Evolutionary conservation across 345 rosid species (phyloP).

Genomic region (Camelina sativa): DNA sequence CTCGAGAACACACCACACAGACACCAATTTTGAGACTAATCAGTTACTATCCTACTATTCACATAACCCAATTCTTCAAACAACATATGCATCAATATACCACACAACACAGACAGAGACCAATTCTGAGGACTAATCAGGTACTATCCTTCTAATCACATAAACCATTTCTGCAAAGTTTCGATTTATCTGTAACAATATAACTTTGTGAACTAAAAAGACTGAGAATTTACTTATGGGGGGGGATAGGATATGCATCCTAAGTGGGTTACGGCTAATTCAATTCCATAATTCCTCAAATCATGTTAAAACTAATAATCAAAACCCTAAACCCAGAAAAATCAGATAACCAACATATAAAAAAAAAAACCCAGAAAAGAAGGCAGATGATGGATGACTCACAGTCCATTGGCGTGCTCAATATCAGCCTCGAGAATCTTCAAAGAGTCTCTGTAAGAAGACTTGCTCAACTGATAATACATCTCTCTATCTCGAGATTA

Average conservation of each 20-base stretch:
- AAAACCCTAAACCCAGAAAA: slow-evolving; percentile 33
- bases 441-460: slow-evolving; percentile 76
- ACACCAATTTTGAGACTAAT: slow-evolving; percentile 13
- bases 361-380: slow-evolving; percentile 14
- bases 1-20: background rate
- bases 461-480: slow-evolving; percentile 61
- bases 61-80: background rate
- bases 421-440: slow-evolving; percentile 85
- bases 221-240: background rate
- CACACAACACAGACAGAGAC: background rate
- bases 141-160: slow-evolving; percentile 1
- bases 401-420: slow-evolving; percentile 88
- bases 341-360: background rate
- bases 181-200: slow-evolving; percentile 1
- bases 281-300: background rate
- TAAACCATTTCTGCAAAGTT: slow-evolving; percentile 1
- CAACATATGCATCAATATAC: background rate
- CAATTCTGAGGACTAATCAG: slow-evolving; percentile 18
- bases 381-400: slow-evolving; percentile 43
- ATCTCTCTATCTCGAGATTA: slow-evolving; percentile 34
- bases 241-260: slow-evolving; percentile 1
- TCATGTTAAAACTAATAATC: background rate
- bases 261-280: slow-evolving; percentile 10
- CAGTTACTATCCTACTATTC: slow-evolving; percentile 5
- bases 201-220: background rate